phyloP scores from a whole-genome alignment of 345 rosid genomes.

The Turnera subulata region DNA sequence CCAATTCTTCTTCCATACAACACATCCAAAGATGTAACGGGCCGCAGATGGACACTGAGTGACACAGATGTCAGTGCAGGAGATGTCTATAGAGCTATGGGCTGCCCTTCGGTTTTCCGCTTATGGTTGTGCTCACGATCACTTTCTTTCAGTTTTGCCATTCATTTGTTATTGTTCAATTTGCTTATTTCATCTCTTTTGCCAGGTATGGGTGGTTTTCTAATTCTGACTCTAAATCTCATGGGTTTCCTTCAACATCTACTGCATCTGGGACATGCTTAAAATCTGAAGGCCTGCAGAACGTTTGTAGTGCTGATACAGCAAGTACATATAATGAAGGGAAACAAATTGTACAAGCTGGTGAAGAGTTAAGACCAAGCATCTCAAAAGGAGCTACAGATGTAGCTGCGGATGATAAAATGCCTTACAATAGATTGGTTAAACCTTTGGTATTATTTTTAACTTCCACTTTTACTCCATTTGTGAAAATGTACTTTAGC shows the following conservation, averaged over 20 bases:
- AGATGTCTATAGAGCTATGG: conserved; percentile 56
- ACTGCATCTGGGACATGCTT: conserved; percentile 26
- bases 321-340: conserved; percentile 12
- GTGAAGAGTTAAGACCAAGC: conserved; percentile 27
- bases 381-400: conserved; percentile 26
- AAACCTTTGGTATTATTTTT: conserved; percentile 39
- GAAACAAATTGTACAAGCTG: conserved; percentile 23
- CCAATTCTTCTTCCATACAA: conserved; percentile 57
- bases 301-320: conserved; percentile 9
- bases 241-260: conserved; percentile 26
- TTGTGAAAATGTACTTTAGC: neutral
- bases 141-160: conserved; percentile 8
- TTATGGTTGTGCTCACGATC: conserved; percentile 46
- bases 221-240: conserved; percentile 22
- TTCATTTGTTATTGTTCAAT: neutral
- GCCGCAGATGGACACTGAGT: conserved; percentile 47
- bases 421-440: conserved; percentile 24
- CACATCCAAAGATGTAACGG: conserved; percentile 23
- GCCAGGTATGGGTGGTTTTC: conserved; percentile 84
- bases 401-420: conserved; percentile 25
- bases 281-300: conserved; percentile 29
- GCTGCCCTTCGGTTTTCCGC: conserved; percentile 70
- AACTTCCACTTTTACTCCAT: conserved; percentile 1
- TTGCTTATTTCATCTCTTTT: conserved; percentile 20
- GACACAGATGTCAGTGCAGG: conserved; percentile 41